A percentile compares a stretch with the other conserved stretches of the same genome.
Evolutionary conservation across 148 eudicot genomes (phyloP).

Genomic region (Cornus kousa): DNA sequence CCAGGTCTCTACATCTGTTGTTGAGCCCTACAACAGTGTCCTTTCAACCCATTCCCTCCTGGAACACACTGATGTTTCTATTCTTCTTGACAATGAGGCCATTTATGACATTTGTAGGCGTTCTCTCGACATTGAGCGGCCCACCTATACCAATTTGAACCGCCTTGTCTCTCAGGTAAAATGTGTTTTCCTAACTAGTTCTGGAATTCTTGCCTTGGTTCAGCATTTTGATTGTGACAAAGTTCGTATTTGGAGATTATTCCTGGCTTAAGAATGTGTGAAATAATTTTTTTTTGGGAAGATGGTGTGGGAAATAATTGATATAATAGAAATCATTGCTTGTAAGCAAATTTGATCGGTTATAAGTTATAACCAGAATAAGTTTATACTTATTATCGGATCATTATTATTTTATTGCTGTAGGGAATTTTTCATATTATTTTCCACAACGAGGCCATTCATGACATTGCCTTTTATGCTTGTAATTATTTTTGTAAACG

Average conservation of each 20-base stretch:
- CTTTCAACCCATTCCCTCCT: conserved; percentile 21
- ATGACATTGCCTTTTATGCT: no score
- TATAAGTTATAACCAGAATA: no score
- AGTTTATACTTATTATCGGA: no score
- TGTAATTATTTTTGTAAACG: no score
- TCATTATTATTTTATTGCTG: no score
- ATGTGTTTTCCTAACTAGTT: neutral
- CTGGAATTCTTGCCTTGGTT: neutral
- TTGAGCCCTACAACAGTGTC: conserved; percentile 26
- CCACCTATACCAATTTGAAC: conserved; percentile 24
- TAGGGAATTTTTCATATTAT: no score
- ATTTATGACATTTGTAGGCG: conserved; percentile 26
- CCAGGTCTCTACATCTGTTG: conserved; percentile 24
- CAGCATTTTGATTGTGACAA: neutral
- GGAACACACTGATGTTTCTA: conserved; percentile 22
- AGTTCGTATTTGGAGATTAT: neutral
- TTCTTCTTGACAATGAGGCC: conserved; percentile 22
- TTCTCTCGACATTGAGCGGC: conserved; percentile 21
- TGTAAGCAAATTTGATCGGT: no score
- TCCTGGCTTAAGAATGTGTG: neutral
- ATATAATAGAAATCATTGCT: neutral
- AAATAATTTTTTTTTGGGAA: no score
- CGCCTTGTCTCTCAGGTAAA: conserved; percentile 23
- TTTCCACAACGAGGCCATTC: no score
- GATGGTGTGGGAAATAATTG: neutral